Conservation (phyloP, 2,329 filamentous ascomycete genomes). For the Colletotrichum sp. region DNA sequence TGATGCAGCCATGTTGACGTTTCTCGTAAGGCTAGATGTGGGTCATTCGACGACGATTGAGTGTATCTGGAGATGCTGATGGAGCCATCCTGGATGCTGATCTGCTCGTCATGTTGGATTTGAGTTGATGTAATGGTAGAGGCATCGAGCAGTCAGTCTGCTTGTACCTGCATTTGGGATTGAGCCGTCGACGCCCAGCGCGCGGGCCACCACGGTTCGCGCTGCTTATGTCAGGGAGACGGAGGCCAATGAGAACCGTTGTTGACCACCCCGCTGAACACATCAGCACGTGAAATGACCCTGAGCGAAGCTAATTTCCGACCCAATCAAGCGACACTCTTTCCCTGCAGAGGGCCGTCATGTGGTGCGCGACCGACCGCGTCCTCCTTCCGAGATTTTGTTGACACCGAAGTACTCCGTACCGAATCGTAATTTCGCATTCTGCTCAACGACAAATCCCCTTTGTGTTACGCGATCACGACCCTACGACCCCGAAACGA, state of each 20-base stretch:
- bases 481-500: slow-evolving; percentile 13
- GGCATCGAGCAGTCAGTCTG: neutral
- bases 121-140: neutral
- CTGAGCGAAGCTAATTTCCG: slow-evolving; percentile 20
- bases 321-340: slow-evolving; percentile 15
- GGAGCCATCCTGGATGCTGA: neutral
- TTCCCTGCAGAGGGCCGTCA: slow-evolving; percentile 20
- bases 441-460: slow-evolving; percentile 13
- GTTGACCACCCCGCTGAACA: neutral
- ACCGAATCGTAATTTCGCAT: slow-evolving; percentile 15
- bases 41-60: neutral
- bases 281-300: slow-evolving; percentile 23
- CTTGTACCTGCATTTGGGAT: neutral
- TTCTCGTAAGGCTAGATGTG: neutral
- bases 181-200: neutral
- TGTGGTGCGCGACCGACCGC: slow-evolving; percentile 22
- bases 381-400: slow-evolving; percentile 21
- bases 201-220: neutral
- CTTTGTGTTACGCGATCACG: slow-evolving; percentile 19
- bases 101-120: neutral
- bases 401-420: slow-evolving; percentile 20
- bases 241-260: neutral
- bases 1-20: neutral
- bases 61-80: neutral
- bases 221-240: slow-evolving; percentile 1